Base-by-base conservation (phyloP, 768 basidiomycete genomes). In the Omphalotus guepiniiformis region DNA sequence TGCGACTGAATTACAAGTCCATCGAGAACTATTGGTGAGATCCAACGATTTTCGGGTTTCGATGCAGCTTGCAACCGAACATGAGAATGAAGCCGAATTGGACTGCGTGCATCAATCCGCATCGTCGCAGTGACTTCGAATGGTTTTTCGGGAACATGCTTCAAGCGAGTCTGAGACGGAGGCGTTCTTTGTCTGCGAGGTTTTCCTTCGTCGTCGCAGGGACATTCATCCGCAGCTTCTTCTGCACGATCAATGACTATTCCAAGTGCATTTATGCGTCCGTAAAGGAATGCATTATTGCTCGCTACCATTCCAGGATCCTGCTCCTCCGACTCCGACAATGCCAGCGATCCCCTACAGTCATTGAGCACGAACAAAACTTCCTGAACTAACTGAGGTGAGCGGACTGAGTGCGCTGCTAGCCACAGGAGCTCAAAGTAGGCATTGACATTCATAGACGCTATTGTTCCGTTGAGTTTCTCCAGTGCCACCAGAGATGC, bases 221-320 rank as follows among this genome's bases (percentile, higher is more conserved):
- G 82, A 58, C 82, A 85, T 53, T 76, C 73, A 49, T 83, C 80
- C 1, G 74, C 74, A 4, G 82, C 83, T 54, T 85, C 83, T 53
- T 85, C 82, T 1, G 79, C 80, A 11, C 79, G 71, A 50, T 85
- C 83, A 48, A 82, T 82, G 1, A 73, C 74, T 23, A 85, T 69
- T 5, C 73, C 75, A 1, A 84, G 67, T 0, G 76, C 75, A 27
- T 80, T 73, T 42, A 76, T 78, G 53, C 77, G 75, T 1, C 71
- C 73, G 55, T 85, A 80, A n/a, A 59, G 56, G 34, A 63, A 52
- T 0, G 63, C 53, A n/a, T n/a, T n/a, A n/a, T n/a, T n/a, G n/a
- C n/a, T n/a, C n/a, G n/a, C n/a, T n/a, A n/a, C n/a, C n/a, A n/a
- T n/a, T n/a, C n/a, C n/a, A 0, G 60, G 47, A 5, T 67, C 54